Evolutionary conservation across 2,329 filamentous ascomycete genomes (phyloP), one percentile per base, ranked within the genome.

Genomic region (Clarireedia hainanense): DNA sequence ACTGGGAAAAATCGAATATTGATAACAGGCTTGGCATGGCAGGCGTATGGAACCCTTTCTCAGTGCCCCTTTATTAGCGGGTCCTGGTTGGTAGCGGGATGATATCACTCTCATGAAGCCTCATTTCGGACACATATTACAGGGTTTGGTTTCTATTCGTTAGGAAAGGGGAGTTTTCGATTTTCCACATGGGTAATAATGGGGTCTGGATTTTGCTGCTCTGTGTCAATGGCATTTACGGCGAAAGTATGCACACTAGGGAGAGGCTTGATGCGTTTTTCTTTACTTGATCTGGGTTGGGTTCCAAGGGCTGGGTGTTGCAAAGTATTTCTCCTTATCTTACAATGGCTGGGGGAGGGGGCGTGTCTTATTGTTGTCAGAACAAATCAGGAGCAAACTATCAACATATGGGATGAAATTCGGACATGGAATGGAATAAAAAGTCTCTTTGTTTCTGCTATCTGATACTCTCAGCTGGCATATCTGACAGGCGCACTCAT

Each of bases 11-110:
- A 51, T 43, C 42, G 37, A 50, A 46, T 55, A 55, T 55, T 17
- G 46, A 55, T 50, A 50, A 55, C 27, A 55, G 47, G 54, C 54
- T 56, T 56, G 54, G 49, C 54, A 56, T 52, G 42, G 49, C 54
- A 56, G 54, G 54, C 54, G 54, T 56, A 56, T 56, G 54, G 54
- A 52, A 52, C 49, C 43, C 46, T 39, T 47, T 43, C 26, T 36
- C 47, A 50, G 15, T 50, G 24, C 43, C 30, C 52, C 50, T 56
- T 55, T 50, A 37, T 43, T 40, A 37, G 46, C 52, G 50, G 52
- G 52, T 55, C 50, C 46, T 43, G 52, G 52, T 50, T 10, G 52
- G 52, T 40, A 47, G 52, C 6, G 50, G 37, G 52, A 55, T 49
- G 42, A 47, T 30, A 50, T 34, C 48, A n/a, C 52, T 50, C 37